Conservation (phyloP, 2,329 filamentous ascomycete genomes). For the Pseudogymnoascus sp. region DNA sequence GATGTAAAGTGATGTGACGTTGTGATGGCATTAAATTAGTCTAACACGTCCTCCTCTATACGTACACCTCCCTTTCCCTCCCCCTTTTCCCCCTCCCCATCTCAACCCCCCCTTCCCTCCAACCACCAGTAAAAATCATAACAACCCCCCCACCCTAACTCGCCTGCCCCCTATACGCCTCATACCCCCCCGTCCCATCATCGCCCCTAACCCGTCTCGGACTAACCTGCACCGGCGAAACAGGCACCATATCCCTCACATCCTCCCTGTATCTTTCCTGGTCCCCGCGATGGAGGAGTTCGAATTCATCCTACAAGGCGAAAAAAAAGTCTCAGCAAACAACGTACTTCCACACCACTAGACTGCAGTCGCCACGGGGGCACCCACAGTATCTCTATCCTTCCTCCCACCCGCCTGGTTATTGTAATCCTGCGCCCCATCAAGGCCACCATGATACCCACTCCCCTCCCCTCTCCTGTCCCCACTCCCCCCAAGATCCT, state of each 20-base stretch:
- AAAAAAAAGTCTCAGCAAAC: background rate
- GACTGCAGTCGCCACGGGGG: background rate
- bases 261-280: background rate
- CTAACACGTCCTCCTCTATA: background rate
- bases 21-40: background rate
- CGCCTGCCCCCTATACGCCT: background rate
- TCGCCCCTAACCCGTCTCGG: background rate
- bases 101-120: background rate
- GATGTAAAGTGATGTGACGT: background rate
- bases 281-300: background rate
- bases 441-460: background rate
- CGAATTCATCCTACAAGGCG: background rate
- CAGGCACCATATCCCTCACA: background rate
- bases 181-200: background rate
- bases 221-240: background rate
- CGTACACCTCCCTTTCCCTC: background rate
- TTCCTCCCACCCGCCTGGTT: background rate
- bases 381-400: conserved; percentile 5
- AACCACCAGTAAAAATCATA: background rate
- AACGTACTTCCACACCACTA: background rate
- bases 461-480: background rate
- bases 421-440: background rate
- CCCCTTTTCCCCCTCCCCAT: background rate
- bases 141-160: background rate
- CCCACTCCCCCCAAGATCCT: background rate